Evolutionary conservation across 1,284 basidiomycete species (phyloP), one percentile per base, ranked within the genome.

Genomic region (Leucoagaricus sp.): DNA sequence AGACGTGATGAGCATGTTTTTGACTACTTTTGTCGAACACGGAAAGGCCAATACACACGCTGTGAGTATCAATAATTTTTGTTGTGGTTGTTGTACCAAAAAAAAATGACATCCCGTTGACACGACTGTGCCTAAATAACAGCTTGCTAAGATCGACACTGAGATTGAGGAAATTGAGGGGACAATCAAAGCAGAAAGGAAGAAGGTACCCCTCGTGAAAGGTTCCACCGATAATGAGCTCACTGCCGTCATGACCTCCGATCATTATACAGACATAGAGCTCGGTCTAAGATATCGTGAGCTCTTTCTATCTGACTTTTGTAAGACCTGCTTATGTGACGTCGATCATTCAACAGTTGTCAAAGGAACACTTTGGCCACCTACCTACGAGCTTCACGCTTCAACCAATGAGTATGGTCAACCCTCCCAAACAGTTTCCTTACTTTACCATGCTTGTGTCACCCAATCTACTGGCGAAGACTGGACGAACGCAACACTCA

Each of bases 381-480:
- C 83, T 0, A 73, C 74, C 3, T 86, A 86, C 64, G 84, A 86
- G 52, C 72, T 87, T 0, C 77, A 82, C 54, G 81, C 82, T 0
- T 75, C 72, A 0, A 80, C 78, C 0, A 48, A 40, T 3, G 70
- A 72, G 12, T 72, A 73, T 19, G 77, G 77, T 0, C 72, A 75
- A 57, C 76, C 80, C 5, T 72, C 75, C 0, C 62, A 73, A 4
- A 68, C 74, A 0, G 75, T 85, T 21, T 62, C 76, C 0, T 71
- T 87, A 2, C 78, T 83, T 59, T 86, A 85, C 61, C 78, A 80
- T 21, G 83, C 83, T 0, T 72, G 72, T 28, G 73, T 87, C 54
- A 68, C 67, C 0, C 85, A 87, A 62, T 68, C 64, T 58, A 85
- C 84, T 0, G 85, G 85, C 8, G 85, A 87, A 63, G 80, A 84